Base-by-base conservation (phyloP, 345 rosid species). In the Camelina hispida region DNA sequence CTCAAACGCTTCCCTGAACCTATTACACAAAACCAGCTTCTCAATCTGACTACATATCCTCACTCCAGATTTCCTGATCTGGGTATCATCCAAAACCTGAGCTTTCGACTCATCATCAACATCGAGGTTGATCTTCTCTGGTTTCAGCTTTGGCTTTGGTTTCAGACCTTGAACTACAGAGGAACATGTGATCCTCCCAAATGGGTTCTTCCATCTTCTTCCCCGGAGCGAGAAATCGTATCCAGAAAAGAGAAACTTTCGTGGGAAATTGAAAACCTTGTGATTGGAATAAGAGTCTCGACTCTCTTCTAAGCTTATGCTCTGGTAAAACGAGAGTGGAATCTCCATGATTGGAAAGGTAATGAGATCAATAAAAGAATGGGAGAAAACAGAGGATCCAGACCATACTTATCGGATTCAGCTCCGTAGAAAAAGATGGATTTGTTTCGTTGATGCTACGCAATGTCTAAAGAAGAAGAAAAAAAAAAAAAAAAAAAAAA, bases 31-130 rank as follows among this genome's bases (percentile, higher is more conserved):
- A 46, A 82, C 94, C 63, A 86, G 77, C 78, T 91, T 91, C 73
- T 91, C 90, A 38, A 93, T 84, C 87, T 88, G 93, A 80, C 91
- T 78, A 79, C 97, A 93, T 9, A 93, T 11, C 63, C 85, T 72
- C 0, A 72, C 69, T 60, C 80, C 79, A 37, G 91, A 79, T 79
- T 73, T 87, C 30, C 63, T 83, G 10, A 74, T 44, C 72, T 47
- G 85, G 32, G 74, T 64, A 65, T 80, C 85, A 15, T 10, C 68
- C 8, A 71, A 47, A 50, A 48, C 30, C 20, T 16, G 52, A 63
- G 47, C 52, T 75, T 81, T 48, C 61, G 71, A 43, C 37, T 71
- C 83, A 20, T 63, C 76, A 42, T 42, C 37, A 1, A 46, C 37
- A 1, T 57, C 69, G 50, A 68, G 25, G 81, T 48, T 82, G 9